A percentile compares a stretch with the other conserved stretches of the same genome.
These are phyloP conservation scores for Cyberlindnera americana DNA, from an alignment of 805 yeast genomes.

Conservation along the genomic window DNA sequence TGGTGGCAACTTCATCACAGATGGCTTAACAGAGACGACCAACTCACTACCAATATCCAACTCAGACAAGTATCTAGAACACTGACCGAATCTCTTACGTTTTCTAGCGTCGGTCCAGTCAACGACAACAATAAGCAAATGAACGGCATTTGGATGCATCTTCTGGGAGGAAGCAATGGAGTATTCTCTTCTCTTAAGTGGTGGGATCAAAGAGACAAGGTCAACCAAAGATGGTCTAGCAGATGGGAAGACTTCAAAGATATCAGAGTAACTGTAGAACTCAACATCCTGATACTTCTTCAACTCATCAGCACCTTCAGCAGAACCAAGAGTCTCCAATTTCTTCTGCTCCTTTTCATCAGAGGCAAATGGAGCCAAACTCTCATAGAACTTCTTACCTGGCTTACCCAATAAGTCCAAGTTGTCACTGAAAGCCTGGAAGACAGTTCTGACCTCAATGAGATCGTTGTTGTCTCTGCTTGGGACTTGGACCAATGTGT, in stretches of 20 bases:
- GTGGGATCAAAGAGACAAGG: conserved; percentile 69
- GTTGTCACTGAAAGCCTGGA: conserved; percentile 76
- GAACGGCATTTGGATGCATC: conserved; percentile 87
- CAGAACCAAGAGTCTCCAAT: conserved; percentile 61
- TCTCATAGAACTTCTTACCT: conserved; percentile 89
- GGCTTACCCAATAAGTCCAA: conserved; percentile 93
- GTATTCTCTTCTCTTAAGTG: conserved; percentile 94
- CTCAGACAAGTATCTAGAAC: conserved; percentile 86
- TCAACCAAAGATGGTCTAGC: conserved; percentile 76
- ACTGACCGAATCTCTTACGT: conserved; percentile 86
- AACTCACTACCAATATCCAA: conserved; percentile 76
- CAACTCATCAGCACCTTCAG: conserved; percentile 81
- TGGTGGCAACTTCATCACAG: conserved; percentile 95
- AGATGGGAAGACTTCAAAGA: conserved; percentile 72
- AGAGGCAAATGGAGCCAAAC: conserved; percentile 67
- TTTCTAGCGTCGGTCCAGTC: conserved; percentile 91
- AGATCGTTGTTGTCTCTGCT: conserved; percentile 57
- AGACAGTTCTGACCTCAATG: conserved; percentile 72
- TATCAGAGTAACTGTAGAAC: conserved; percentile 75
- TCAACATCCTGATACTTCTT: conserved; percentile 84
- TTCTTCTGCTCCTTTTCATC: conserved; percentile 63
- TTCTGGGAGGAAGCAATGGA: conserved; percentile 96
- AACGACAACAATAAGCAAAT: conserved; percentile 88
- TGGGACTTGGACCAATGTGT: conserved; percentile 66
- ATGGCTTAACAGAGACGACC: conserved; percentile 92